Evolutionary conservation across 352 stramenopile species (phyloP).

Genomic region (Phytophthora podocarpi): DNA sequence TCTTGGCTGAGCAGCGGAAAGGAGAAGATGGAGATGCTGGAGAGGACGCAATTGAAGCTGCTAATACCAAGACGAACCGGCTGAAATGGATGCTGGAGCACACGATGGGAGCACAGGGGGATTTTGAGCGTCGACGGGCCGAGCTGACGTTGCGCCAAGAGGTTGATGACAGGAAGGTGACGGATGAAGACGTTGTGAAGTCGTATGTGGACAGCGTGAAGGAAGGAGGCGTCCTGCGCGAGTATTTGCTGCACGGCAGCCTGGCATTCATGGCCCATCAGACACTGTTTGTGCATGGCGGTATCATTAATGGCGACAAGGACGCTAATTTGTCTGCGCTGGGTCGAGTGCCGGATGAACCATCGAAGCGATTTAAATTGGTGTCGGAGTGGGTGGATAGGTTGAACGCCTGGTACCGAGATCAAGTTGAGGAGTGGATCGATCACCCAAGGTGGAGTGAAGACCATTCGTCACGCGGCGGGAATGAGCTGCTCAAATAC

Average conservation of each 20-base stretch:
- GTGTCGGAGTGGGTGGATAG: conserved; percentile 63
- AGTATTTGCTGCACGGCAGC: conserved; percentile 84
- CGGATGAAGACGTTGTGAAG: conserved; percentile 79
- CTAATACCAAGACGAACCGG: conserved; percentile 83
- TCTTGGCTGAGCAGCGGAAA: conserved; percentile 40
- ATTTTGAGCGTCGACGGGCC: conserved; percentile 87
- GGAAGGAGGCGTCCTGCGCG: conserved; percentile 72
- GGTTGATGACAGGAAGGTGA: conserved; percentile 23
- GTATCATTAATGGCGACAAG: conserved; percentile 66
- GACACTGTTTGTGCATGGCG: conserved; percentile 94
- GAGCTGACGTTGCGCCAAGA: conserved; percentile 60
- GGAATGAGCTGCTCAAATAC: conserved; percentile 75
- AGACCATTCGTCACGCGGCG: conserved; percentile 58
- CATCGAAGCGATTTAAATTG: conserved; percentile 34
- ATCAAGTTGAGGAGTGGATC: conserved; percentile 81
- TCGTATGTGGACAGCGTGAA: conserved; percentile 82
- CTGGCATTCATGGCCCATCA: conserved; percentile 83
- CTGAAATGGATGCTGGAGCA: conserved; percentile 91
- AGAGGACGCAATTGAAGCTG: conserved; percentile 26
- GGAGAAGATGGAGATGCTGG: background rate
- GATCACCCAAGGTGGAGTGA: conserved; percentile 75
- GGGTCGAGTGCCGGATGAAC: conserved; percentile 70
- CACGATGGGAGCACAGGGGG: conserved; percentile 90
- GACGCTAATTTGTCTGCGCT: conserved; percentile 52
- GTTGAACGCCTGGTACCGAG: conserved; percentile 86